Evolutionary conservation across 2,329 filamentous ascomycete genomes (phyloP).

Genomic region (Colletotrichum echinochloae): DNA sequence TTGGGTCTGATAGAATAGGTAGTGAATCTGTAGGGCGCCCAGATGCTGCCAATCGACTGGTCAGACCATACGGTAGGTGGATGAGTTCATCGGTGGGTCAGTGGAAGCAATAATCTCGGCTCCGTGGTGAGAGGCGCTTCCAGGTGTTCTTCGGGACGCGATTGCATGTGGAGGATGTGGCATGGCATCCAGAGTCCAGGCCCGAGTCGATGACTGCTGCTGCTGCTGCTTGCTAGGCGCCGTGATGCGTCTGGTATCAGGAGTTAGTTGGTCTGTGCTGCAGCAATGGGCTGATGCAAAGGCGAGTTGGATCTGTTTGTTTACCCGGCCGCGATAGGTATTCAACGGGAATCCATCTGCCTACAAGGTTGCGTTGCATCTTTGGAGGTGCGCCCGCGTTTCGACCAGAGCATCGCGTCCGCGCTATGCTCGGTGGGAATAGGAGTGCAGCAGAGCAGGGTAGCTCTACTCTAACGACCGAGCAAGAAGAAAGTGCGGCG

Average conservation of each 20-base stretch:
- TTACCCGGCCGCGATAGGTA: not conserved
- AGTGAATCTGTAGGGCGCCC: constrained; percentile 23
- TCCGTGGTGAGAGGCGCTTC: constrained; percentile 15
- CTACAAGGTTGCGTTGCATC: not conserved
- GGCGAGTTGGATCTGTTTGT: not conserved
- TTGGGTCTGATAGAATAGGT: not conserved
- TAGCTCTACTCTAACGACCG: not conserved
- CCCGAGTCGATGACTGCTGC: constrained; percentile 7
- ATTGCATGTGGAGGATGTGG: constrained; percentile 3
- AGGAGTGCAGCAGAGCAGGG: not conserved
- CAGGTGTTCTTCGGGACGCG: constrained; percentile 12
- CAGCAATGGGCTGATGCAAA: not conserved
- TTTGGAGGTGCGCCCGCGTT: constrained; percentile 12
- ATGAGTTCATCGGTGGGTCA: constrained; percentile 10
- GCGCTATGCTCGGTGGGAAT: not conserved
- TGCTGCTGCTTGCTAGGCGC: not conserved
- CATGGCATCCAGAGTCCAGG: constrained; percentile 23
- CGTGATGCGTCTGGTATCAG: not conserved
- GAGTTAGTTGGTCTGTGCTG: not conserved
- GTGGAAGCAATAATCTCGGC: constrained; percentile 24
- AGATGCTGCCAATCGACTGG: constrained; percentile 18
- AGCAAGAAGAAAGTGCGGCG: not conserved
- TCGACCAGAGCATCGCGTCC: not conserved
- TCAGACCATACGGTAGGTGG: not conserved
- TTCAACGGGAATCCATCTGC: not conserved